These are phyloP conservation scores for Cyclaneusma minus DNA, from an alignment of 2,329 filamentous ascomycete species.

Conservation along the genomic window DNA sequence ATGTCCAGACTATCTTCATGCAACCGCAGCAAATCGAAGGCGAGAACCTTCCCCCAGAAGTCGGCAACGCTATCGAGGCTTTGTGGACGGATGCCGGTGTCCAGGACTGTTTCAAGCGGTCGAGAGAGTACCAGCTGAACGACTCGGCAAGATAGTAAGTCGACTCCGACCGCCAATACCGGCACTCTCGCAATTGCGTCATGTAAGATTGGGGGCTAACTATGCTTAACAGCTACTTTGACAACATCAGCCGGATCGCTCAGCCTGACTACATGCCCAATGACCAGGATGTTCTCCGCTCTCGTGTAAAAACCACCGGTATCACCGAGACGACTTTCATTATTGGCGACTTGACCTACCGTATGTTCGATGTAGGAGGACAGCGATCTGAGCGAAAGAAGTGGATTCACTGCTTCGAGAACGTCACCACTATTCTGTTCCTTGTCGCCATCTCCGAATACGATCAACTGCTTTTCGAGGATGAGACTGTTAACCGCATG, in stretches of 20 bases:
- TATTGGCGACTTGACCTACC: constrained; percentile 81
- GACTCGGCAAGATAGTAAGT: constrained; percentile 90
- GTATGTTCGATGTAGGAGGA: constrained; percentile 73
- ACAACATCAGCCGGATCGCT: constrained; percentile 63
- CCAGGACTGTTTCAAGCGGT: constrained; percentile 77
- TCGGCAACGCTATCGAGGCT: constrained; percentile 64
- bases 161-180: background rate
- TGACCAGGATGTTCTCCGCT: constrained; percentile 88
- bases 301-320: constrained; percentile 80
- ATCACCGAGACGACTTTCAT: constrained; percentile 95
- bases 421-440: constrained; percentile 78
- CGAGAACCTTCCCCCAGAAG: constrained; percentile 66
- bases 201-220: constrained; percentile 7
- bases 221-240: constrained; percentile 58
- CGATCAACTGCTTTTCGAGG: constrained; percentile 90
- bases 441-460: constrained; percentile 93
- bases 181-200: background rate
- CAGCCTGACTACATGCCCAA: constrained; percentile 68
- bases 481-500: constrained; percentile 94
- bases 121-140: constrained; percentile 75
- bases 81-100: constrained; percentile 80
- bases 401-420: constrained; percentile 69
- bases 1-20: constrained; percentile 23
- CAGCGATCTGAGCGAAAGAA: constrained; percentile 65
- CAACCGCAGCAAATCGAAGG: constrained; percentile 50